phyloP scores from a whole-genome alignment of 768 basidiomycete genomes.

The Mycena kentingensis region DNA sequence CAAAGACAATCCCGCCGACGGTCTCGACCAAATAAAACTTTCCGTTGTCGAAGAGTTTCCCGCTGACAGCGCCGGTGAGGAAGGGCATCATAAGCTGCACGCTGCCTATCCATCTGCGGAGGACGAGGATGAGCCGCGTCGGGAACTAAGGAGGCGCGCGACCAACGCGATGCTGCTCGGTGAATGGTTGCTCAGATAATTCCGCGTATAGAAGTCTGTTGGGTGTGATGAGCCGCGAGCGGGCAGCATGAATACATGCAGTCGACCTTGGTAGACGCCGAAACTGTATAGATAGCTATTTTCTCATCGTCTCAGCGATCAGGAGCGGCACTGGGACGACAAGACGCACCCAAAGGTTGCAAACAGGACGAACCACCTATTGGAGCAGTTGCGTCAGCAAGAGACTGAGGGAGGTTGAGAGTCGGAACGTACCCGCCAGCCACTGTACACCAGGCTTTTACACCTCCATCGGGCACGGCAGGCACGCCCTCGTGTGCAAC shows the following conservation, averaged over 20 bases:
- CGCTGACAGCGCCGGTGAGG: constrained; percentile 20
- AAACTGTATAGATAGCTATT: constrained; percentile 8
- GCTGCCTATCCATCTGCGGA: constrained; percentile 28
- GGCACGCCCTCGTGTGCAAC: no score
- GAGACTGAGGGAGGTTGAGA: no score
- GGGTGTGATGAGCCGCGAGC: background rate
- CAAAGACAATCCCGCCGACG: constrained; percentile 20
- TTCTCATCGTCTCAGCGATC: background rate
- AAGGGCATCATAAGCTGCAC: constrained; percentile 29
- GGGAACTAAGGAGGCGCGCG: background rate
- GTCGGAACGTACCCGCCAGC: no score
- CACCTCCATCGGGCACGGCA: no score
- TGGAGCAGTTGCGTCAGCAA: no score
- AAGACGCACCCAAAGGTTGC: constrained; percentile 10
- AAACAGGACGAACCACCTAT: constrained; percentile 16
- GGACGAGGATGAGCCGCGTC: background rate
- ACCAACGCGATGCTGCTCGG: constrained; percentile 14
- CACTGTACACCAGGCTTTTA: no score
- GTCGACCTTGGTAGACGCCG: constrained; percentile 13
- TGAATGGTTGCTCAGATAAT: constrained; percentile 11
- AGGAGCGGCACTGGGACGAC: background rate
- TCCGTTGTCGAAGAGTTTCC: constrained; percentile 26
- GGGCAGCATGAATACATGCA: background rate
- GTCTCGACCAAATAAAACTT: constrained; percentile 19
- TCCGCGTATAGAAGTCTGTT: constrained; percentile 9